Evolutionary conservation across 2,329 filamentous ascomycete genomes (phyloP).

Genomic region (Aspergillus pseudoterreus): DNA sequence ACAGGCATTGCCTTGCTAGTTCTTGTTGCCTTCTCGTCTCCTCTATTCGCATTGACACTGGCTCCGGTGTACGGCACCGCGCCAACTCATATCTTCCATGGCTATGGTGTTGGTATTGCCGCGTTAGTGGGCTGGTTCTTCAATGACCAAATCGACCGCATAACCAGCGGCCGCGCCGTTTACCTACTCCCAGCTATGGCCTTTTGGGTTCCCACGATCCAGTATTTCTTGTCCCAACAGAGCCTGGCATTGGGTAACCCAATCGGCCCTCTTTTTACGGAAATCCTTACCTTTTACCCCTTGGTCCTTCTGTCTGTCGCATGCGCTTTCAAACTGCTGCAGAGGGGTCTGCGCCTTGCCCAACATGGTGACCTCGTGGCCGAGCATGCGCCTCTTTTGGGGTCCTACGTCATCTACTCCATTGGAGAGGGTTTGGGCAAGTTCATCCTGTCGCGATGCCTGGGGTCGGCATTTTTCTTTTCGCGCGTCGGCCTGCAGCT

Average conservation of each 20-base stretch:
- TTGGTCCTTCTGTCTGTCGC: conserved; percentile 62
- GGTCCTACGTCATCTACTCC: conserved; percentile 63
- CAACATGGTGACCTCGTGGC: conserved; percentile 54
- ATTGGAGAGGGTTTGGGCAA: conserved; percentile 41
- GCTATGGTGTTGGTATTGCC: conserved; percentile 60
- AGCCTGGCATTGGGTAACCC: conserved; percentile 65
- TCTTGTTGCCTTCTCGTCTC: conserved; percentile 39
- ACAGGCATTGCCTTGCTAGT: conserved; percentile 32
- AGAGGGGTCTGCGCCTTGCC: conserved; percentile 54
- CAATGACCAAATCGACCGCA: conserved; percentile 53
- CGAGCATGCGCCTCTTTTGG: conserved; percentile 63
- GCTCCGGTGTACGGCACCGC: conserved; percentile 87
- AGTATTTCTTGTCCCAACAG: conserved; percentile 66
- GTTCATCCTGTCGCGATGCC: conserved; percentile 43
- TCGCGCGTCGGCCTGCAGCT: conserved; percentile 72
- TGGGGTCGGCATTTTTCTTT: conserved; percentile 62
- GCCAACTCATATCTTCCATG: conserved; percentile 69
- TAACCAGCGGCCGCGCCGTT: conserved; percentile 45
- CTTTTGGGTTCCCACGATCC: conserved; percentile 68
- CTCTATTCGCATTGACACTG: conserved; percentile 61
- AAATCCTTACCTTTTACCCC: conserved; percentile 69
- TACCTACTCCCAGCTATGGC: conserved; percentile 68
- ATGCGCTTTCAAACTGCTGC: conserved; percentile 61
- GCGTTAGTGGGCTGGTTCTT: conserved; percentile 70
- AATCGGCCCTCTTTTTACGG: conserved; percentile 72